phyloP scores from a whole-genome alignment of 192 early-diverging fungal species.

The Backusella australiensis region DNA sequence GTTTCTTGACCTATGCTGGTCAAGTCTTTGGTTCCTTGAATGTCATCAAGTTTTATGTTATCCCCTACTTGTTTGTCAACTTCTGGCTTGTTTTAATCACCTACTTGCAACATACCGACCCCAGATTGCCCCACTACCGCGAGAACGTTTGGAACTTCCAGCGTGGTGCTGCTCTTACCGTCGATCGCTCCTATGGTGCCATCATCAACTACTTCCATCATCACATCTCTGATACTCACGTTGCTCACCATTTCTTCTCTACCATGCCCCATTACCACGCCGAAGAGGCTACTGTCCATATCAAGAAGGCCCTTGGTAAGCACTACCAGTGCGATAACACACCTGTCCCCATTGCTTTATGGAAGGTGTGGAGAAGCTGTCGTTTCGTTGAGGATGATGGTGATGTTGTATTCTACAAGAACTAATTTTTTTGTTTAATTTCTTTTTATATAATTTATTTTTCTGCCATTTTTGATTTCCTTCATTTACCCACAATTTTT shows the following conservation, averaged over 20 bases:
- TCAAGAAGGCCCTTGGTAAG: conserved; percentile 79
- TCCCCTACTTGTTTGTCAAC: conserved; percentile 92
- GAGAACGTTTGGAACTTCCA: conserved; percentile 88
- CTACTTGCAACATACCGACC: conserved; percentile 91
- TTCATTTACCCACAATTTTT: neutral
- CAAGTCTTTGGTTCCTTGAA: conserved; percentile 48
- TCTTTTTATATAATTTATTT: conserved; percentile 1
- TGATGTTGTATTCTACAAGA: conserved; percentile 64
- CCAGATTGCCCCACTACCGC: conserved; percentile 81
- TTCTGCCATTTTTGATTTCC: neutral
- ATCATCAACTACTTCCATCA: conserved; percentile 83
- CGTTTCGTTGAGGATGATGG: conserved; percentile 93
- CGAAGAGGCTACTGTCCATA: conserved; percentile 75
- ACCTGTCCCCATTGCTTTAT: conserved; percentile 67
- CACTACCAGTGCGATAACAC: conserved; percentile 80
- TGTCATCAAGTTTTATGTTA: conserved; percentile 81
- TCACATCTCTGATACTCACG: conserved; percentile 86
- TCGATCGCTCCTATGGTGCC: conserved; percentile 88
- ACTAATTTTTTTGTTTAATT: conserved; percentile 27
- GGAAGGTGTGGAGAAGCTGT: conserved; percentile 67
- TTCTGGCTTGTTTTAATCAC: conserved; percentile 95
- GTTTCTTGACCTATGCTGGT: conserved; percentile 49
- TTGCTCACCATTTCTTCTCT: conserved; percentile 96
- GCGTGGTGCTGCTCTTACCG: conserved; percentile 81
- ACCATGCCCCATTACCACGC: conserved; percentile 98